phyloP scores from a whole-genome alignment of 495 filamentous ascomycete genomes.

The Ascodesmis nigricans region DNA sequence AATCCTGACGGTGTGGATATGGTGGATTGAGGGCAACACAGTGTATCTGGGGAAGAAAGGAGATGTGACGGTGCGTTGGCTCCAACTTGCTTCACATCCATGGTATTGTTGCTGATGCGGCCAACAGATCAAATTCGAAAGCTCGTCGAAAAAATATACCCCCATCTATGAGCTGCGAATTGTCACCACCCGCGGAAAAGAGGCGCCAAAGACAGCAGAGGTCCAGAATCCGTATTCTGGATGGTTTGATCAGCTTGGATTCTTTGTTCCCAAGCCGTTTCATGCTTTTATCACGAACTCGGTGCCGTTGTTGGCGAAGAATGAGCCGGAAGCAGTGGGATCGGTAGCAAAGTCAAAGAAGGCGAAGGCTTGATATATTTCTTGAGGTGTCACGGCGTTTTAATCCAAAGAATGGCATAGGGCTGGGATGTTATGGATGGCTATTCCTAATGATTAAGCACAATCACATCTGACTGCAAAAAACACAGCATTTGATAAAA shows the following conservation, averaged over 20 bases:
- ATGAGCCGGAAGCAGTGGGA: too few species aligned
- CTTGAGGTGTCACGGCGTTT: too few species aligned
- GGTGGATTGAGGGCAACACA: conserved; percentile 55
- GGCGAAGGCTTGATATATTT: too few species aligned
- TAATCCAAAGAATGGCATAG: too few species aligned
- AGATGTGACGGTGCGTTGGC: conserved; percentile 33
- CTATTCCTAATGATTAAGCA: too few species aligned
- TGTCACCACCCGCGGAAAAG: not conserved
- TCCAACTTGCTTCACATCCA: not conserved
- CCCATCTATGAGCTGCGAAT: conserved; percentile 58
- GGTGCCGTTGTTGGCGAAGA: too few species aligned
- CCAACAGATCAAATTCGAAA: conserved; percentile 40
- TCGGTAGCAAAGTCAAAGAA: too few species aligned
- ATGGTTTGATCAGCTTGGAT: conserved; percentile 70
- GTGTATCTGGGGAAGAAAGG: conserved; percentile 52
- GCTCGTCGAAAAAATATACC: conserved; percentile 49
- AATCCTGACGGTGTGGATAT: conserved; percentile 65
- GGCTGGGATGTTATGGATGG: too few species aligned
- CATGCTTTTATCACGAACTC: conserved; percentile 27
- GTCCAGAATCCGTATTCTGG: conserved; percentile 51
- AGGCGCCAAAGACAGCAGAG: too few species aligned
- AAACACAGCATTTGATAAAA: too few species aligned
- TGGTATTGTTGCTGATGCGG: conserved; percentile 1
- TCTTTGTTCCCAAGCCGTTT: conserved; percentile 64
- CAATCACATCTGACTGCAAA: too few species aligned